Percentiles rank a stretch among this genome's conserved stretches.
These are phyloP conservation scores for Brettanomyces nanus DNA, from an alignment of 805 yeast genomes.

Conservation along the genomic window DNA sequence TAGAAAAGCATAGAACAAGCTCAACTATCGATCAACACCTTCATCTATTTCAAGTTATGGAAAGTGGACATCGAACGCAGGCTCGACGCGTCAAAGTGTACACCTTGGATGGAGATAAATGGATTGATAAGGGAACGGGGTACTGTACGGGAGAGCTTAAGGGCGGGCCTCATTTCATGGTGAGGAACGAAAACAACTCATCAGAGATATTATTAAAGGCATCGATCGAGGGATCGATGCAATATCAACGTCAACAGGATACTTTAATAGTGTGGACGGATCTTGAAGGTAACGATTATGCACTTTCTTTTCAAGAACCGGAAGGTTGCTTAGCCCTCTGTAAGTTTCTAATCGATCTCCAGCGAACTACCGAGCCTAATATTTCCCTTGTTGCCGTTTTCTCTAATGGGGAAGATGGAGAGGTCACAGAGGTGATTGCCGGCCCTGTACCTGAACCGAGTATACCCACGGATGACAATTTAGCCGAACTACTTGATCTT, in stretches of 20 bases:
- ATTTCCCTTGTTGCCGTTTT: conserved; percentile 69
- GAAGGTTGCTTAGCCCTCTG: conserved; percentile 82
- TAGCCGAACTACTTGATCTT: conserved; percentile 45
- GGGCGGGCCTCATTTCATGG: conserved; percentile 53
- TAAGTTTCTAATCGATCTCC: conserved; percentile 67
- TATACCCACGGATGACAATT: conserved; percentile 40
- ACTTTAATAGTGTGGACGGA: conserved; percentile 94
- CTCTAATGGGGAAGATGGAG: conserved; percentile 36
- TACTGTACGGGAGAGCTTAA: conserved; percentile 68
- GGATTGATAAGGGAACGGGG: conserved; percentile 94
- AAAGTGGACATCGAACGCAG: conserved; percentile 14
- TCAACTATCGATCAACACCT: no score
- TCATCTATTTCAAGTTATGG: no score
- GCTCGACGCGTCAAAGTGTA: conserved; percentile 91
- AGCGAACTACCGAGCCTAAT: conserved; percentile 49
- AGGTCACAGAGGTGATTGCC: conserved; percentile 66
- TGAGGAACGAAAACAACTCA: conserved; percentile 59
- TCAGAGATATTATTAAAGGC: conserved; percentile 55
- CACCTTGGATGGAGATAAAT: conserved; percentile 66
- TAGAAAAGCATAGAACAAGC: neutral
- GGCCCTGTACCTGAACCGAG: conserved; percentile 73
- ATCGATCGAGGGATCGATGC: conserved; percentile 62
- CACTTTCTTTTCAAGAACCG: conserved; percentile 85
- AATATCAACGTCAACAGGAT: conserved; percentile 90
- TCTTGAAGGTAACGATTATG: conserved; percentile 60